These are phyloP conservation scores for Chlorella sp. DNA, from an alignment of 139 green algal genomes.

Conservation along the genomic window DNA sequence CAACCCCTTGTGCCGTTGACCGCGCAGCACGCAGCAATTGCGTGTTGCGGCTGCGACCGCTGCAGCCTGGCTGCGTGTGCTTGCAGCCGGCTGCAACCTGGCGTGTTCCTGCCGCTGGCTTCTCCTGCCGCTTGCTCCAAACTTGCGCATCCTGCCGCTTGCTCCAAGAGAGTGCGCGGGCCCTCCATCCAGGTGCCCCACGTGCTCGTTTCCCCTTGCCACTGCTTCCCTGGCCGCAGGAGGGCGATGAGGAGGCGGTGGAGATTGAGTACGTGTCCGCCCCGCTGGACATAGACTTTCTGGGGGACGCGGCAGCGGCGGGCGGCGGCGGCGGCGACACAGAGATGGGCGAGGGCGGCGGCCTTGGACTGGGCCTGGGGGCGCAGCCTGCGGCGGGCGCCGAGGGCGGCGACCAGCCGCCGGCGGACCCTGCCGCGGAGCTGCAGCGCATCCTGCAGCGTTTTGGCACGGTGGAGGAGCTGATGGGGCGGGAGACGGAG, in stretches of 20 bases:
- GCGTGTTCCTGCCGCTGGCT: too few species aligned
- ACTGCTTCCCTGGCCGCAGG: background rate
- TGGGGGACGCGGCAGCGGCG: background rate
- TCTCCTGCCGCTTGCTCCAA: background rate
- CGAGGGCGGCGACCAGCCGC: conserved; percentile 7
- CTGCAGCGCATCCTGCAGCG: conserved; percentile 75
- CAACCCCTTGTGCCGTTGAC: too few species aligned
- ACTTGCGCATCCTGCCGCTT: background rate
- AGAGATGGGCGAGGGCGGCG: background rate
- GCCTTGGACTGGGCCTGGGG: conserved; percentile 4
- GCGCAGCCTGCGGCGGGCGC: background rate
- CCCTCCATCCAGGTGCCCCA: too few species aligned
- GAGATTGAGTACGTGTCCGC: conserved; percentile 75
- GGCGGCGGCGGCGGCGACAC: background rate
- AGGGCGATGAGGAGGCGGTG: conserved; percentile 37
- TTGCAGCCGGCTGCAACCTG: too few species aligned
- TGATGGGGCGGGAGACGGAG: conserved; percentile 39
- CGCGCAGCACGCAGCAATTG: too few species aligned
- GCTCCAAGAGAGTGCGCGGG: too few species aligned
- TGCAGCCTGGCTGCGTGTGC: too few species aligned
- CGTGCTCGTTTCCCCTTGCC: background rate
- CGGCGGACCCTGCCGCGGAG: conserved; percentile 44
- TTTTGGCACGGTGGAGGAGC: conserved; percentile 71
- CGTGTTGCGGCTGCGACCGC: too few species aligned
- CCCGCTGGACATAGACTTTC: conserved; percentile 54